Evolutionary conservation across 306 rosid genomes (phyloP), one percentile per base, ranked within the genome.

Genomic region (Hylodesmum podocarpum): DNA sequence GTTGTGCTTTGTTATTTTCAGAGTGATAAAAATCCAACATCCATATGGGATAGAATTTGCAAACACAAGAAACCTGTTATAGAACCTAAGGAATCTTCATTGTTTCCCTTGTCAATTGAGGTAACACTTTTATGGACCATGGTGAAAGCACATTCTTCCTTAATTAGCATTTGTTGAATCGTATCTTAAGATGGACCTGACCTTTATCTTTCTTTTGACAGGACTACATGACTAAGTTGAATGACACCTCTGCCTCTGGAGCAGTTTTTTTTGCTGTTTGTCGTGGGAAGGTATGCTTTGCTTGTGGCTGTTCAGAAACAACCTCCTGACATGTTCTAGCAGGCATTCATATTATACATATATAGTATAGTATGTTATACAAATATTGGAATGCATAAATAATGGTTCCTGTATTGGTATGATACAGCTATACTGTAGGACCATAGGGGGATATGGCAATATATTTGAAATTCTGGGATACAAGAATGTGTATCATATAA

Each of bases 231-330:
- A 71, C 91, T 62, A 94, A 87, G 84, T 87, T 94, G 87, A 87
- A 91, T 82, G 96, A 92, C 75, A 78, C 84, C 83, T 87, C 98
- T 73, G 70, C 82, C 65, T 87, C 95, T 67, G 98, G 98, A 85
- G 98, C 98, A 66, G 85, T 90, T 31, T 92, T 94, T 83, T 94
- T 94, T 55, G 97, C 97, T 44, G 97, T 94, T 68, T 94, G 98
- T 83, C 96, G 97, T 15, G 97, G 98, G 70, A 94, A 94, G 90
- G 98, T 94, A 91, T 81, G 86, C 58, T 71, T 78, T 58, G 22
- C 49, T 59, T 37, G 49, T 72, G 62, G 34, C 49, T 79, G 70
- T 63, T 28, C 28, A 51, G 36, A 43, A 70, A 29, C 47, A 72
- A 33, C 27, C 62, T 18, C 33, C 22, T 37, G 29, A 64, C 76